A percentile compares a stretch with the other conserved stretches of the same genome.
Conservation (phyloP, 208 protist species). For the Leishmania major region DNA sequence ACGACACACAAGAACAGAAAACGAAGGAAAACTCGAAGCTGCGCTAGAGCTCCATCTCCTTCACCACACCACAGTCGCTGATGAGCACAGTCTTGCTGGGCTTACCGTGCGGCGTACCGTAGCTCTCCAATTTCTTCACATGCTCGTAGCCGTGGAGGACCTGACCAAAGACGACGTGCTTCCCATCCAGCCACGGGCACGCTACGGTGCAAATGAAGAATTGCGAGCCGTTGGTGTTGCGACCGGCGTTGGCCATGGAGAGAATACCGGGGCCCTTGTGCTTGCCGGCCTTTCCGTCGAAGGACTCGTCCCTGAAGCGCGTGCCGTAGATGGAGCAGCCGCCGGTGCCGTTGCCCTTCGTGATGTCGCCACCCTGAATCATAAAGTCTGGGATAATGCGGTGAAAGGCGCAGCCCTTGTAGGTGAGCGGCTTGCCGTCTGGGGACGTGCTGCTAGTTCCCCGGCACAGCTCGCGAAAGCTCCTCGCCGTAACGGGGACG, state of each 20-base stretch:
- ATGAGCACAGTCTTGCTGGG: constrained; percentile 61
- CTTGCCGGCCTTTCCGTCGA: constrained; percentile 86
- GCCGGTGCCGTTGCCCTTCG: constrained; percentile 92
- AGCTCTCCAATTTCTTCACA: constrained; percentile 76
- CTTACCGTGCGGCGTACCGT: constrained; percentile 73
- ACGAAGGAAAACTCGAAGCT: background rate
- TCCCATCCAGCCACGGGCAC: constrained; percentile 91
- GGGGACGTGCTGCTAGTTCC: constrained; percentile 50
- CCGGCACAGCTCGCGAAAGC: constrained; percentile 88
- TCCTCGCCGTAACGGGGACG: constrained; percentile 93
- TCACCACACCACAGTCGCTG: constrained; percentile 73
- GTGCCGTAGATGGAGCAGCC: constrained; percentile 94
- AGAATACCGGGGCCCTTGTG: constrained; percentile 87
- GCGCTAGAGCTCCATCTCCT: constrained; percentile 35
- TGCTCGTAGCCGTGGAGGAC: constrained; percentile 86
- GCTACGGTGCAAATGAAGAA: constrained; percentile 92
- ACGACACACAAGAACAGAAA: background rate
- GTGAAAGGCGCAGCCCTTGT: constrained; percentile 94
- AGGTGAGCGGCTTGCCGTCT: constrained; percentile 89
- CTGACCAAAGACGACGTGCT: constrained; percentile 96
- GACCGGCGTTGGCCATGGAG: constrained; percentile 93
- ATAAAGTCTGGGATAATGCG: constrained; percentile 96
- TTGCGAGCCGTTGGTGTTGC: constrained; percentile 94
- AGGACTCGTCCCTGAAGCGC: constrained; percentile 96
- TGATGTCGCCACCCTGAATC: constrained; percentile 97